These are phyloP conservation scores for Globisporangium canariense DNA, from an alignment of 352 stramenopile species.

Conservation along the genomic window DNA sequence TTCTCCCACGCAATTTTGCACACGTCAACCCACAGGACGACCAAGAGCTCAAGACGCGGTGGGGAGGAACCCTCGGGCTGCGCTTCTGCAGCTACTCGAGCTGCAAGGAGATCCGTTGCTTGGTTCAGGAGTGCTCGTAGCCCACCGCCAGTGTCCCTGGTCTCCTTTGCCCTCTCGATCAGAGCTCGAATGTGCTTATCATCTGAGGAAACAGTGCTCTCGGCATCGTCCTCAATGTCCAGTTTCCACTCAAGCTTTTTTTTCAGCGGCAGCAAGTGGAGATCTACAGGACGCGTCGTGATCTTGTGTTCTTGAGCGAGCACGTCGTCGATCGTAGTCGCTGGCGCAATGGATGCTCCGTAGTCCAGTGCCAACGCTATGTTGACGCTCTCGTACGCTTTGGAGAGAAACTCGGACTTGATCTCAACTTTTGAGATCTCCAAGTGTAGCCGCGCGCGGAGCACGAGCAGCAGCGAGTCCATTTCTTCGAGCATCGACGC, in stretches of 20 bases:
- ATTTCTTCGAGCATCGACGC: conserved; percentile 67
- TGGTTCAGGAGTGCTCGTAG: background rate
- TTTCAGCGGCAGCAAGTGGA: conserved; percentile 65
- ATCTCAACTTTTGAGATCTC: conserved; percentile 88
- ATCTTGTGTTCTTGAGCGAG: conserved; percentile 31
- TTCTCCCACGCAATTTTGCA: conserved; percentile 40
- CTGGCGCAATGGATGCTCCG: conserved; percentile 16
- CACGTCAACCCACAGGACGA: conserved; percentile 49
- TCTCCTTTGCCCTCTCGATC: conserved; percentile 74
- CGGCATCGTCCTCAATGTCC: conserved; percentile 36
- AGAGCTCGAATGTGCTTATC: conserved; percentile 50
- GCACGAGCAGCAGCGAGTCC: conserved; percentile 70
- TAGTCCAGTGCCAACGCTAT: conserved; percentile 74
- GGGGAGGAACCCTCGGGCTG: background rate
- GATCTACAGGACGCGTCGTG: conserved; percentile 46
- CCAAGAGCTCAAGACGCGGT: conserved; percentile 22
- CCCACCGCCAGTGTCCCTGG: conserved; percentile 29
- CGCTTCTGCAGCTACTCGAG: background rate
- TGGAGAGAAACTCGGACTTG: conserved; percentile 79
- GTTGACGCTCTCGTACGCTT: conserved; percentile 58
- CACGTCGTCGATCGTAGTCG: conserved; percentile 32
- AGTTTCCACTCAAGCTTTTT: conserved; percentile 63
- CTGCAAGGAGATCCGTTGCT: background rate
- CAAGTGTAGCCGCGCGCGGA: conserved; percentile 78
- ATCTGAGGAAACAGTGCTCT: background rate